phyloP scores from a whole-genome alignment of 371 early-diverging fungal genomes.

The Apophysomyces ossiformis region DNA sequence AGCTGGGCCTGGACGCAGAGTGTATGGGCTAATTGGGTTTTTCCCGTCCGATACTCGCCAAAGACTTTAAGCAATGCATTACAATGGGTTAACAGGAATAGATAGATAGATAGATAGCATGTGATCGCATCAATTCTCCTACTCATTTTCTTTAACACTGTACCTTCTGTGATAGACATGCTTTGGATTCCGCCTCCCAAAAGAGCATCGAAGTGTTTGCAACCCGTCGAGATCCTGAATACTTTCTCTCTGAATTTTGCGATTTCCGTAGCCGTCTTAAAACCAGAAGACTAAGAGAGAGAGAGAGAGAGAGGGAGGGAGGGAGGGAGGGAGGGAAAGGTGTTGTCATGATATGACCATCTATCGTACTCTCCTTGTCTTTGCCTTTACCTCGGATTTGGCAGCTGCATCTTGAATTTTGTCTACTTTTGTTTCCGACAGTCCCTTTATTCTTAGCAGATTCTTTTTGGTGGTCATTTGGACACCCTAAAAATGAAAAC shows the following conservation, averaged over 20 bases:
- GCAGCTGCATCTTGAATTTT: constrained; percentile 81
- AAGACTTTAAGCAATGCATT: constrained; percentile 36
- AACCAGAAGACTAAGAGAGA: constrained; percentile 46
- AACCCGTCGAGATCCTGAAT: constrained; percentile 86
- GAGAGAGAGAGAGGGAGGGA: background rate
- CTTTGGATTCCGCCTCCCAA: constrained; percentile 92
- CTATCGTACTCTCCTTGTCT: background rate
- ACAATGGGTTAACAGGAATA: too few relatives aligned
- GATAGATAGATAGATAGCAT: too few relatives aligned
- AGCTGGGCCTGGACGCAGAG: constrained; percentile 81
- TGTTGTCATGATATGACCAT: too few relatives aligned
- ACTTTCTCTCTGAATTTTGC: constrained; percentile 81
- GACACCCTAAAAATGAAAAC: constrained; percentile 59
- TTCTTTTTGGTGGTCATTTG: constrained; percentile 80
- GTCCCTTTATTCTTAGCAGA: constrained; percentile 77
- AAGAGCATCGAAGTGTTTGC: constrained; percentile 87
- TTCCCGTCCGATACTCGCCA: constrained; percentile 85
- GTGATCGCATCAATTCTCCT: too few relatives aligned
- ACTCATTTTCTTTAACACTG: background rate
- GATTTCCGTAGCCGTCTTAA: constrained; percentile 89
- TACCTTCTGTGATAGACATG: constrained; percentile 85
- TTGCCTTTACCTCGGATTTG: constrained; percentile 47
- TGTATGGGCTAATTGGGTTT: constrained; percentile 83
- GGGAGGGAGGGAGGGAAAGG: too few relatives aligned
- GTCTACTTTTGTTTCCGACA: constrained; percentile 89